These are phyloP conservation scores for Eucalyptus cladocalyx DNA, from an alignment of 345 rosid species.

Conservation along the genomic window DNA sequence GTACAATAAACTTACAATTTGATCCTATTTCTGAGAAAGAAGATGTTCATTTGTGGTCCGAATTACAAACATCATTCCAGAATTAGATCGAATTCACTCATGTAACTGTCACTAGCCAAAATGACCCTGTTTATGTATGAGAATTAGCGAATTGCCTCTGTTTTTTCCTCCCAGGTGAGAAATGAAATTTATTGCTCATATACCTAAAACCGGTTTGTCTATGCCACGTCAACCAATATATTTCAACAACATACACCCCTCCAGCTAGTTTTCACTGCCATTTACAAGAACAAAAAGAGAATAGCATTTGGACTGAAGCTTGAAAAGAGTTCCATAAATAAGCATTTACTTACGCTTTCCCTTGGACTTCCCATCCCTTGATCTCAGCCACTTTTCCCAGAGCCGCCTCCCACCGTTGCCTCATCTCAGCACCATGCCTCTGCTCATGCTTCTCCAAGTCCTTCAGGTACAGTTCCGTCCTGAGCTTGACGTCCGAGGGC, in stretches of 20 bases:
- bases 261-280: background rate
- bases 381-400: background rate
- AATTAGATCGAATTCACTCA: background rate
- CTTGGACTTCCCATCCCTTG: background rate
- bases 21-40: background rate
- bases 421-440: rapidly evolving
- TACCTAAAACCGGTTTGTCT: rapidly evolving
- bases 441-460: background rate
- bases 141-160: too few relatives aligned
- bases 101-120: background rate
- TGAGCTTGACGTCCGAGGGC: background rate
- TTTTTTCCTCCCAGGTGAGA: too few relatives aligned
- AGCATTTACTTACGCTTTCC: background rate
- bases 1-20: background rate
- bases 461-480: background rate
- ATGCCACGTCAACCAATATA: background rate
- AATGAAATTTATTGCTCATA: too few relatives aligned
- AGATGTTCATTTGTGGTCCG: background rate
- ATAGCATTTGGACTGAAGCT: background rate
- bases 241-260: background rate
- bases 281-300: background rate
- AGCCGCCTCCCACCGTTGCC: background rate
- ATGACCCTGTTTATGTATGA: too few relatives aligned
- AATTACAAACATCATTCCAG: background rate
- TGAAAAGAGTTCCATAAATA: background rate